Percentiles rank a stretch among this genome's conserved stretches.
Conservation (phyloP, 768 basidiomycete genomes). For the Leccinum pellstonianum region DNA sequence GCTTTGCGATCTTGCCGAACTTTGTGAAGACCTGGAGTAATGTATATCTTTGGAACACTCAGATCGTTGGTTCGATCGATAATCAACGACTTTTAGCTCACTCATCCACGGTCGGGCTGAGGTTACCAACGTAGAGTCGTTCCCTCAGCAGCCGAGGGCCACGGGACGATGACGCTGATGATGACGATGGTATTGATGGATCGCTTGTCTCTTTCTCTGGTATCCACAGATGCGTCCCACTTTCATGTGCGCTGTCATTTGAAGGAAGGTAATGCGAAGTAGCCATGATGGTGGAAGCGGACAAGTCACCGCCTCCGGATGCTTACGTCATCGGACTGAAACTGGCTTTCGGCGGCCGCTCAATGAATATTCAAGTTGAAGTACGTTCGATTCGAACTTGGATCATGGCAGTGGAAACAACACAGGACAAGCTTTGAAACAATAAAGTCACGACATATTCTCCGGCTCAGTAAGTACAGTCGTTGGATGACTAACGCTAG, state of each 20-base stretch:
- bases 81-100: constrained; percentile 35
- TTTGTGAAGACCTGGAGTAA: constrained; percentile 88
- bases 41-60: constrained; percentile 58
- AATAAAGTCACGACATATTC: neutral
- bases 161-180: constrained; percentile 26
- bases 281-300: constrained; percentile 11
- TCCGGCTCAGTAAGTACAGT: neutral
- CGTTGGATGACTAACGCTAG: neutral
- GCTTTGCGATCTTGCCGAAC: constrained; percentile 88
- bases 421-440: too few species aligned
- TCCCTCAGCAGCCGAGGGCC: constrained; percentile 50
- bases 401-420: too few species aligned
- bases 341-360: neutral
- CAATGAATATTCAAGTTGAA: too few species aligned
- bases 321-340: constrained; percentile 17
- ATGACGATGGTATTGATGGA: neutral
- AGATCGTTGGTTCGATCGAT: constrained; percentile 3
- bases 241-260: constrained; percentile 8
- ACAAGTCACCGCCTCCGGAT: neutral
- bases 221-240: constrained; percentile 31
- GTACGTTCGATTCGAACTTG: too few species aligned
- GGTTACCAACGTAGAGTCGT: constrained; percentile 86
- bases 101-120: constrained; percentile 88
- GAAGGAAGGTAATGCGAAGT: neutral
- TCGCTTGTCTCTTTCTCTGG: constrained; percentile 29